Evolutionary conservation across 495 filamentous ascomycete genomes (phyloP).

Genomic region (Aspergillus indologenus): DNA sequence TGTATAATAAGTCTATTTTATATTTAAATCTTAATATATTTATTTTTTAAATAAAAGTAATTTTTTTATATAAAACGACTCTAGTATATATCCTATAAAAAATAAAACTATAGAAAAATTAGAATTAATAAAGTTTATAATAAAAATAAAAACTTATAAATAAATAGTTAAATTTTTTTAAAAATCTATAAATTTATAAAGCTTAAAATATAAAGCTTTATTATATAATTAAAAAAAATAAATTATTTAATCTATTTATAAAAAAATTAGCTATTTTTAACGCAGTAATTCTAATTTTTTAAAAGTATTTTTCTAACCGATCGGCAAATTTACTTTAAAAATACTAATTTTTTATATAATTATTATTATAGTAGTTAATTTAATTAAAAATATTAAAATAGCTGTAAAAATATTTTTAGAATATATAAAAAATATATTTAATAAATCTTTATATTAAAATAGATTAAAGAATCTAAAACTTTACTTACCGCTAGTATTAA

Average conservation of each 20-base stretch:
- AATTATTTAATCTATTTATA: conserved; percentile 1
- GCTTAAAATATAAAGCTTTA: background rate
- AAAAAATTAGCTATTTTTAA: background rate
- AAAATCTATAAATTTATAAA: background rate
- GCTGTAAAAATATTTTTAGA: background rate
- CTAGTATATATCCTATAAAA: background rate
- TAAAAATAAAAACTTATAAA: background rate
- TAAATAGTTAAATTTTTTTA: background rate
- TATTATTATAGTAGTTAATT: background rate
- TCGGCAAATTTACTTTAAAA: background rate
- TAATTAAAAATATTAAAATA: background rate
- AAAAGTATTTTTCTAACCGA: background rate
- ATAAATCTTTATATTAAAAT: background rate
- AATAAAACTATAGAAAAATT: background rate
- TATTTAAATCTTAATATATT: background rate
- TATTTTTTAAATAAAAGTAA: background rate
- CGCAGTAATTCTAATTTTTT: background rate
- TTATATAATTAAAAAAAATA: conserved; percentile 1
- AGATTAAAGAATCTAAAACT: background rate
- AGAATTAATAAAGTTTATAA: background rate
- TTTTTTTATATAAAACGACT: background rate
- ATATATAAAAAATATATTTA: background rate
- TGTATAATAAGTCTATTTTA: background rate
- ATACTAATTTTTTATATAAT: conserved; percentile 1
- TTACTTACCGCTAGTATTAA: background rate